Evolutionary conservation across 257 asterid species (phyloP).

Genomic region (Fraxinus cuspidata): DNA sequence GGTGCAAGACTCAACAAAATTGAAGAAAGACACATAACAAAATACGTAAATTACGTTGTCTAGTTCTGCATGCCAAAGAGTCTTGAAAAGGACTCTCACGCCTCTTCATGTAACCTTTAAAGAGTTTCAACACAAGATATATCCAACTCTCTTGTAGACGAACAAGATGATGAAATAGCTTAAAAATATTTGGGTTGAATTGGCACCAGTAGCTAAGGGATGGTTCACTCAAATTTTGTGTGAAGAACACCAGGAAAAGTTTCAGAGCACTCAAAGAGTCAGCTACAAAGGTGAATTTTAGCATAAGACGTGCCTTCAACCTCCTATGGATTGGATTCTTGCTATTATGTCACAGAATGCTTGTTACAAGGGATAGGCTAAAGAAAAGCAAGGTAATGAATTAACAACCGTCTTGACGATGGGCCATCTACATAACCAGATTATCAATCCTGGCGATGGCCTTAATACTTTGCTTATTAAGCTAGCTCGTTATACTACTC

Average conservation of each 20-base stretch:
- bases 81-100: not conserved
- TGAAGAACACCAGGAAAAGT: too few species aligned
- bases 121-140: not conserved
- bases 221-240: not conserved
- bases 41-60: too few species aligned
- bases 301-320: not conserved
- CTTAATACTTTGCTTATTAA: too few species aligned
- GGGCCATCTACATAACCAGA: not conserved
- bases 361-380: not conserved
- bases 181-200: too few species aligned
- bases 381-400: not conserved
- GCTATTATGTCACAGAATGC: not conserved
- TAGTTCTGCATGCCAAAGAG: too few species aligned
- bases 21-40: too few species aligned
- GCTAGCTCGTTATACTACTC: not conserved
- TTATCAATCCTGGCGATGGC: not conserved
- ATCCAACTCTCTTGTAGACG: not conserved
- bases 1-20: too few species aligned
- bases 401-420: not conserved
- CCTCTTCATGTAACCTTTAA: not conserved
- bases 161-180: not conserved
- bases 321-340: not conserved
- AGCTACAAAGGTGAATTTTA: not conserved
- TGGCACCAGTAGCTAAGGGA: not conserved
- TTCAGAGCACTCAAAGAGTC: not conserved